Evolutionary conservation across 768 basidiomycete species (phyloP).

Genomic region (Calvatia gigantea): DNA sequence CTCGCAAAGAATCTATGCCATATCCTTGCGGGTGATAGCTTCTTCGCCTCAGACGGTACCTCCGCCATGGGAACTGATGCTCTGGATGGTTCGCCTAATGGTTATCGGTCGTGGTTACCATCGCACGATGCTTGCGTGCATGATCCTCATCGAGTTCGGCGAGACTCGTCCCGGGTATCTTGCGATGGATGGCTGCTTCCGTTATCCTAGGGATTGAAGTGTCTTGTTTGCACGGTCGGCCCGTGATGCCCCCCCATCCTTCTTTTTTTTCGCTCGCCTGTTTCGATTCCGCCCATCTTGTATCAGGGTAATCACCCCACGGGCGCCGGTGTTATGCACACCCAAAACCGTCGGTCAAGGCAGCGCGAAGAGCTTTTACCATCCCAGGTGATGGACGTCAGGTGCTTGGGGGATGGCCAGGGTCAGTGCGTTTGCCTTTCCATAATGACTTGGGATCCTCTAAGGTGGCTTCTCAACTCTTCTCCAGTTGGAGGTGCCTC

Average conservation of each 20-base stretch:
- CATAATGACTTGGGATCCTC: not conserved
- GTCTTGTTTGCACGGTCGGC: not conserved
- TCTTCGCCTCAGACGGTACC: too few relatives aligned
- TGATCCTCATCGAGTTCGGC: conserved; percentile 10
- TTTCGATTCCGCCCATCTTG: not conserved
- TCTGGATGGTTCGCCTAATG: conserved; percentile 2
- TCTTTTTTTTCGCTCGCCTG: not conserved
- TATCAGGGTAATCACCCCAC: not conserved
- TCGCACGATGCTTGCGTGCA: conserved; percentile 4
- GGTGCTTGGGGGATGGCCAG: not conserved
- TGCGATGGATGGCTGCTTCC: conserved; percentile 14
- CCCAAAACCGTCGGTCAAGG: not conserved
- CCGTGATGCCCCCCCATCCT: not conserved
- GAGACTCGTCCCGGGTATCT: conserved; percentile 7
- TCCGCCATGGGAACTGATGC: not conserved
- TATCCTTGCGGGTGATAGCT: too few relatives aligned
- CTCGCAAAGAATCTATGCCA: not conserved
- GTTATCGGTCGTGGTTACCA: conserved; percentile 9
- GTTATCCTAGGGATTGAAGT: conserved; percentile 5
- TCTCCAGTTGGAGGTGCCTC: too few relatives aligned
- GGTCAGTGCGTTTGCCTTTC: not conserved
- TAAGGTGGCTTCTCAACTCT: not conserved
- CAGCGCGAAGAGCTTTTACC: not conserved
- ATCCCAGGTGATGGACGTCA: not conserved
- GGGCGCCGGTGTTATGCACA: not conserved